Percentiles rank a stretch among this genome's conserved stretches.
phyloP scores from a whole-genome alignment of 169 alveolate species.

The Ichthyophthirius multifiliis region DNA sequence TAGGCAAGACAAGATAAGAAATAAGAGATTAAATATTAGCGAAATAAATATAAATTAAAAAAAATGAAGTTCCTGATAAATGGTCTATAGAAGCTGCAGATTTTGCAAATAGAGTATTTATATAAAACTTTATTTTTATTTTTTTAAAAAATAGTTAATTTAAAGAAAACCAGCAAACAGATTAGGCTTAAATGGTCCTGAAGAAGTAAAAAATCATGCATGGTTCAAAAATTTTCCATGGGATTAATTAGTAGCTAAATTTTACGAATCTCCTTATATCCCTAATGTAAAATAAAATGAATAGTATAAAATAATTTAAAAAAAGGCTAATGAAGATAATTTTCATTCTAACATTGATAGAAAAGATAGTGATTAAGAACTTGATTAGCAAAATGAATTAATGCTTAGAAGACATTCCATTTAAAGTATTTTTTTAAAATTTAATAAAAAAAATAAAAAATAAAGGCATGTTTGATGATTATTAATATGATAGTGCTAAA shows the following conservation, averaged over 20 bases:
- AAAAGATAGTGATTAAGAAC: constrained; percentile 50
- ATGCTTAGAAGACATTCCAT: constrained; percentile 36
- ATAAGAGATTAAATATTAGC: constrained; percentile 70
- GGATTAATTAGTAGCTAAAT: constrained; percentile 57
- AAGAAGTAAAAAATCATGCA: constrained; percentile 79
- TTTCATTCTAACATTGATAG: constrained; percentile 34
- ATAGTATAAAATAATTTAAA: background rate
- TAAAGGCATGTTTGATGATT: background rate
- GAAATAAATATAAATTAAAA: constrained; percentile 55
- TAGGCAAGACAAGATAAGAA: constrained; percentile 72
- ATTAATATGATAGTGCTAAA: background rate
- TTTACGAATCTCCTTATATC: constrained; percentile 60
- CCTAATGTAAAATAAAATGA: background rate
- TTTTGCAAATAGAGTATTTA: constrained; percentile 55
- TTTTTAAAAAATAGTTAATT: constrained; percentile 12
- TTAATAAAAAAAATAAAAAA: no score
- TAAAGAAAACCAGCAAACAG: constrained; percentile 79
- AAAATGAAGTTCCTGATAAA: constrained; percentile 63
- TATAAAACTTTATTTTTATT: background rate
- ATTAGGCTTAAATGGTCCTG: constrained; percentile 79
- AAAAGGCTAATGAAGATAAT: constrained; percentile 23
- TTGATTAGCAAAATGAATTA: constrained; percentile 33
- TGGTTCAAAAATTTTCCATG: constrained; percentile 78
- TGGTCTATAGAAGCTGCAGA: constrained; percentile 77
- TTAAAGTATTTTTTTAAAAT: no score